Evolutionary conservation across 805 yeast species (phyloP).

Genomic region (Grigorovia jiainica): DNA sequence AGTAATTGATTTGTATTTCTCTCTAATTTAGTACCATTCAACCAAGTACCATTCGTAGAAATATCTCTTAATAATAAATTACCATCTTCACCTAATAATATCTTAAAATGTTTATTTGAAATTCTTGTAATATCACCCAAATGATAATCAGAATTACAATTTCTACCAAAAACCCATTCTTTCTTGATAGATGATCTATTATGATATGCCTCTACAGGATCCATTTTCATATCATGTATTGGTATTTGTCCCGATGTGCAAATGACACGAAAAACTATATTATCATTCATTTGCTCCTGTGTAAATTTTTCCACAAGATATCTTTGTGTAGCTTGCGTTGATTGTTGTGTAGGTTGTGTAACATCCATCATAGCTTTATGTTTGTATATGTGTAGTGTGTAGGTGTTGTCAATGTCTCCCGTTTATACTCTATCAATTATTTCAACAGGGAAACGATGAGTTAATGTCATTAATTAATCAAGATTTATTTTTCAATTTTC

Average conservation of each 20-base stretch:
- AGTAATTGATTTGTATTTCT: constrained; percentile 72
- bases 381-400: not conserved
- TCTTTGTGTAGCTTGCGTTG: constrained; percentile 33
- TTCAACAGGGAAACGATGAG: no score
- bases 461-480: no score
- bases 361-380: constrained; percentile 6
- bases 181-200: constrained; percentile 24
- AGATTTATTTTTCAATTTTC: no score
- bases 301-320: constrained; percentile 29
- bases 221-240: constrained; percentile 36
- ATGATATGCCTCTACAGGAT: constrained; percentile 21
- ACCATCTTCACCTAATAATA: constrained; percentile 56
- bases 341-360: constrained; percentile 37
- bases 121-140: constrained; percentile 56
- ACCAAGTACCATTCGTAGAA: constrained; percentile 88
- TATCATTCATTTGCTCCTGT: constrained; percentile 31
- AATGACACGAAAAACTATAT: constrained; percentile 45
- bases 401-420: no score
- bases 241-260: constrained; percentile 51
- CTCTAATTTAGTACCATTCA: constrained; percentile 64
- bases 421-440: no score
- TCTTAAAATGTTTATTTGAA: constrained; percentile 63
- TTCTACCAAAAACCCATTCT: constrained; percentile 71
- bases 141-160: constrained; percentile 48
- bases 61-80: constrained; percentile 45